These are phyloP conservation scores for Lobosporangium transversale DNA, from an alignment of 192 early-diverging fungal genomes.

Conservation along the genomic window DNA sequence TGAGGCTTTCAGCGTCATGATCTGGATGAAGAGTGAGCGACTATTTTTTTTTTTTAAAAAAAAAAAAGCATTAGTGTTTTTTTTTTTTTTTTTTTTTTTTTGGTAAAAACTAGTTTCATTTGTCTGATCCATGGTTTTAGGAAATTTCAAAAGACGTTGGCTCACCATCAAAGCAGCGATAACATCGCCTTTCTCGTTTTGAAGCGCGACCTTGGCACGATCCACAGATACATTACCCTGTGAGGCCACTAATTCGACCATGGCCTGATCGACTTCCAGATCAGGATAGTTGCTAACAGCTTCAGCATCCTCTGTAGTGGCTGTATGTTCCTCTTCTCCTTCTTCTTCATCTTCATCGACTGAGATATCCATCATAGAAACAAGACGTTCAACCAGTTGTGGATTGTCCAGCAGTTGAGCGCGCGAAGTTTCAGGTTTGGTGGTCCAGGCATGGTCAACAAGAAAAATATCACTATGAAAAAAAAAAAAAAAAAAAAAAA, in stretches of 20 bases:
- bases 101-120: no score
- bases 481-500: neutral
- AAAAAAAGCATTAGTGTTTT: slow-evolving; percentile 14
- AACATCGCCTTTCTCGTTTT: slow-evolving; percentile 61
- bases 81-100: no score
- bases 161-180: slow-evolving; percentile 71
- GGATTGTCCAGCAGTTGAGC: slow-evolving; percentile 63
- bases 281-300: slow-evolving; percentile 27
- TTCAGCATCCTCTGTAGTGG: neutral
- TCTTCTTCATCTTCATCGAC: slow-evolving; percentile 55
- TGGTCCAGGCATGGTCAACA: slow-evolving; percentile 81
- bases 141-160: no score
- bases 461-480: slow-evolving; percentile 67
- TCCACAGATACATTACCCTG: slow-evolving; percentile 66
- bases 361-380: slow-evolving; percentile 66
- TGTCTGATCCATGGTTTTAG: no score
- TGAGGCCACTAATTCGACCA: slow-evolving; percentile 65
- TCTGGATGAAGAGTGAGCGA: slow-evolving; percentile 52
- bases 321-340: slow-evolving; percentile 48
- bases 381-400: slow-evolving; percentile 69
- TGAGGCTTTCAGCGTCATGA: slow-evolving; percentile 51
- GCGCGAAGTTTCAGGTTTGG: slow-evolving; percentile 62
- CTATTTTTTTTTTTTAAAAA: slow-evolving; percentile 15
- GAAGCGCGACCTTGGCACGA: slow-evolving; percentile 65
- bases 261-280: slow-evolving; percentile 55